Conservation (phyloP, 2,329 filamentous ascomycete genomes). For the Colletotrichum chlorophyti region DNA sequence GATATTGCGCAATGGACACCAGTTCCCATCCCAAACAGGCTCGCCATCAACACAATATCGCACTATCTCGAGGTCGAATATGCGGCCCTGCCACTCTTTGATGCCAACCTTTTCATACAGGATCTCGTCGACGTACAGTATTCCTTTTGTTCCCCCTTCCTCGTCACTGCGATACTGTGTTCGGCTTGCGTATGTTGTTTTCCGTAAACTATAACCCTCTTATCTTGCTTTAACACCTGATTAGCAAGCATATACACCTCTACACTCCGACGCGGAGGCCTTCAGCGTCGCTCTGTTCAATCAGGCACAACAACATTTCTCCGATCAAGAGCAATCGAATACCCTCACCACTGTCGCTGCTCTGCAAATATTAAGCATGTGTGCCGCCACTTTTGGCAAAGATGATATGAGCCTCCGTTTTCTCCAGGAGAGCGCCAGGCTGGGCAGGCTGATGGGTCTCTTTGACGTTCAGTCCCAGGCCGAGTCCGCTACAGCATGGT, state of each 20-base stretch:
- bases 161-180: slow-evolving; percentile 8
- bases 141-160: slow-evolving; percentile 5
- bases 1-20: slow-evolving; percentile 5
- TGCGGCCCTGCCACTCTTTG: slow-evolving; percentile 10
- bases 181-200: slow-evolving; percentile 7
- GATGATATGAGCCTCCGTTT: background rate
- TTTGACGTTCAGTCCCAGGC: background rate
- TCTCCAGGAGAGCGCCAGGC: background rate
- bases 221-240: background rate
- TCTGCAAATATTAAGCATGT: slow-evolving; percentile 1
- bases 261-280: background rate
- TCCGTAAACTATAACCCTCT: background rate
- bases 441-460: slow-evolving; percentile 7
- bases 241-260: slow-evolving; percentile 2
- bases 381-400: background rate
- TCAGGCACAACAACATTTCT: background rate
- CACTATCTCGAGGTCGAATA: slow-evolving; percentile 19
- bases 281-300: slow-evolving; percentile 1
- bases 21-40: slow-evolving; percentile 6
- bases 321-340: background rate
- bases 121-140: background rate
- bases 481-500: slow-evolving; percentile 2
- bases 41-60: background rate
- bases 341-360: slow-evolving; percentile 2
- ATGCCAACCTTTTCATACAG: background rate